These are phyloP conservation scores for Clathrospora elynae DNA, from an alignment of 2,329 filamentous ascomycete genomes.

Conservation along the genomic window DNA sequence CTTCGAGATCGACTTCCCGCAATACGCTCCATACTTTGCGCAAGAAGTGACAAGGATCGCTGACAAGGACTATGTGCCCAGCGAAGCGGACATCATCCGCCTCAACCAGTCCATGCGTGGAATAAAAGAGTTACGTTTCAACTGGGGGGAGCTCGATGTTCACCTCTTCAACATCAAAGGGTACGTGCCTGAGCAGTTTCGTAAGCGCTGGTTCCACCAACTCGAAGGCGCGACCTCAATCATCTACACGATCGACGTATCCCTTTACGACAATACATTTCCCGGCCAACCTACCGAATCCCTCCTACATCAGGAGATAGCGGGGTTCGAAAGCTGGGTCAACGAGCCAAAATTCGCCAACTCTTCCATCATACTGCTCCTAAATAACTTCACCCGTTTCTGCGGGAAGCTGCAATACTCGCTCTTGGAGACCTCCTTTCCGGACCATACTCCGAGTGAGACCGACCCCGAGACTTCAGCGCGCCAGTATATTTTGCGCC, in stretches of 20 bases:
- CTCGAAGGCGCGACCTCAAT: conserved; percentile 42
- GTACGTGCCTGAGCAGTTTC: conserved; percentile 39
- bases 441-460: conserved; percentile 29
- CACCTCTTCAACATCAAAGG: conserved; percentile 46
- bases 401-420: conserved; percentile 39
- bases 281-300: conserved; percentile 34
- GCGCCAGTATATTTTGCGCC: conserved; percentile 38
- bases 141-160: conserved; percentile 44
- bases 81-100: conserved; percentile 44
- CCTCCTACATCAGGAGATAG: conserved; percentile 39
- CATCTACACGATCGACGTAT: conserved; percentile 42
- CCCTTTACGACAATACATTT: conserved; percentile 41
- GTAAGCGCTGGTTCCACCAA: conserved; percentile 46
- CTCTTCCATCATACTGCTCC: conserved; percentile 39
- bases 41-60: conserved; percentile 38
- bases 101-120: conserved; percentile 37
- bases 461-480: conserved; percentile 36
- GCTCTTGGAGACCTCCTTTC: conserved; percentile 38
- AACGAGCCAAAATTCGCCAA: conserved; percentile 36
- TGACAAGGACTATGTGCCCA: conserved; percentile 35
- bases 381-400: conserved; percentile 46
- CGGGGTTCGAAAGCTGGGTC: conserved; percentile 39
- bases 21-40: conserved; percentile 42
- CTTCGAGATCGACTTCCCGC: conserved; percentile 46
- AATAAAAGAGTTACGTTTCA: conserved; percentile 44